Conservation (phyloP, 495 filamentous ascomycete genomes). For the Talaromyces wortmannii region DNA sequence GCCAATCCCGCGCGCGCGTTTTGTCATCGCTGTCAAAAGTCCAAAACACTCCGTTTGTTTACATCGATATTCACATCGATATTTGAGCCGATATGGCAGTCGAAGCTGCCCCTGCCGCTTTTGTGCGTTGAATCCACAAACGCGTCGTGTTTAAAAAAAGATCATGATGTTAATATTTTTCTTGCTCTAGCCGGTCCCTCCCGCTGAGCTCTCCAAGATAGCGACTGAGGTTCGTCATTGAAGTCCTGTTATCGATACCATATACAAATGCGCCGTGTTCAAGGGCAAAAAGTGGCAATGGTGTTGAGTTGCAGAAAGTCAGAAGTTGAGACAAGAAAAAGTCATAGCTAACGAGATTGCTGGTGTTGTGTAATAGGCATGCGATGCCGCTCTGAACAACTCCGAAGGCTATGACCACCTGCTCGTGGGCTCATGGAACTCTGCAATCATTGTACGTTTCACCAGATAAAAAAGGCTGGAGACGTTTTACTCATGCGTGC, state of each 20-base stretch:
- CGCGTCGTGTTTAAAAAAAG: not conserved
- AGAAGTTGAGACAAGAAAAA: not conserved
- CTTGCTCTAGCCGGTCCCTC: slow-evolving; percentile 60
- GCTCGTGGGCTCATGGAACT: slow-evolving; percentile 79
- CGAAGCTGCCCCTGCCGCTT: slow-evolving; percentile 2
- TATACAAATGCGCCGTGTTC: not conserved
- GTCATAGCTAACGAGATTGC: not conserved
- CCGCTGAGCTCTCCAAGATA: slow-evolving; percentile 74
- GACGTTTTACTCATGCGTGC: not conserved
- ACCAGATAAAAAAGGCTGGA: not conserved
- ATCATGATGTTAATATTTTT: not conserved
- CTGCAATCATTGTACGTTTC: slow-evolving; percentile 73
- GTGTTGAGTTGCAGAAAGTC: not conserved
- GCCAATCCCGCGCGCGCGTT: too few species aligned
- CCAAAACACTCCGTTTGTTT: too few species aligned
- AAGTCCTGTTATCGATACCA: not conserved
- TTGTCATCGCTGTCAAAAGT: too few species aligned
- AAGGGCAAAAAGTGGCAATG: not conserved
- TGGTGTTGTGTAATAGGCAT: slow-evolving; percentile 52
- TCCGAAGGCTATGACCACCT: slow-evolving; percentile 75
- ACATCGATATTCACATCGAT: not conserved
- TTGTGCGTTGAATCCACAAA: not conserved
- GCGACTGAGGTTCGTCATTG: slow-evolving; percentile 62
- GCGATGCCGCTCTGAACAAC: slow-evolving; percentile 64
- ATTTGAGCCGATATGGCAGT: slow-evolving; percentile 1